These are phyloP conservation scores for Pisolithus orientalis DNA, from an alignment of 768 basidiomycete genomes.

Conservation along the genomic window DNA sequence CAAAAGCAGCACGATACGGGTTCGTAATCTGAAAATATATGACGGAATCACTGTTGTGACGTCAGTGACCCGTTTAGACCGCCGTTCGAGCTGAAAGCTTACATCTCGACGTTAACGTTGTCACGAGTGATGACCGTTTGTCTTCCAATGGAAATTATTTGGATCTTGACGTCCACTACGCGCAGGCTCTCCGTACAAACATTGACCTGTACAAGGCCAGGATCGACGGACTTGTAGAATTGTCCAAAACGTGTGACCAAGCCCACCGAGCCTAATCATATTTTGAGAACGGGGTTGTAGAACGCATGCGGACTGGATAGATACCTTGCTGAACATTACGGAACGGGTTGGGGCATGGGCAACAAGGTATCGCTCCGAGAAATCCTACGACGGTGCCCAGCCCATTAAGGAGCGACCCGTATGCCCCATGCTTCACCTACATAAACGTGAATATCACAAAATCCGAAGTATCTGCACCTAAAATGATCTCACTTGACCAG, in stretches of 20 bases:
- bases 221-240: conserved; percentile 95
- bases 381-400: conserved; percentile 65
- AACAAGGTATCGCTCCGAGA: conserved; percentile 74
- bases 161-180: conserved; percentile 92
- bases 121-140: conserved; percentile 93
- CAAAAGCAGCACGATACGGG: conserved; percentile 92
- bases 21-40: conserved; percentile 88
- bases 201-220: conserved; percentile 87
- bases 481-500: conserved; percentile 38
- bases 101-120: conserved; percentile 95
- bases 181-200: conserved; percentile 88
- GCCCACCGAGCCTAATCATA: conserved; percentile 68
- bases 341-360: conserved; percentile 82
- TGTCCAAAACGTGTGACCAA: conserved; percentile 90
- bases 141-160: conserved; percentile 81
- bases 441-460: not conserved
- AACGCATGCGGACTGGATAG: conserved; percentile 6
- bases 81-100: conserved; percentile 19
- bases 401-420: conserved; percentile 72
- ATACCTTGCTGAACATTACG: conserved; percentile 77
- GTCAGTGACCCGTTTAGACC: not conserved
- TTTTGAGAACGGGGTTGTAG: conserved; percentile 11
- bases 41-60: conserved; percentile 67
- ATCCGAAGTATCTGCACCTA: not conserved
- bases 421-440: conserved; percentile 76